phyloP scores from a whole-genome alignment of 2,329 filamentous ascomycete species.

The Fusarium mundagurra region DNA sequence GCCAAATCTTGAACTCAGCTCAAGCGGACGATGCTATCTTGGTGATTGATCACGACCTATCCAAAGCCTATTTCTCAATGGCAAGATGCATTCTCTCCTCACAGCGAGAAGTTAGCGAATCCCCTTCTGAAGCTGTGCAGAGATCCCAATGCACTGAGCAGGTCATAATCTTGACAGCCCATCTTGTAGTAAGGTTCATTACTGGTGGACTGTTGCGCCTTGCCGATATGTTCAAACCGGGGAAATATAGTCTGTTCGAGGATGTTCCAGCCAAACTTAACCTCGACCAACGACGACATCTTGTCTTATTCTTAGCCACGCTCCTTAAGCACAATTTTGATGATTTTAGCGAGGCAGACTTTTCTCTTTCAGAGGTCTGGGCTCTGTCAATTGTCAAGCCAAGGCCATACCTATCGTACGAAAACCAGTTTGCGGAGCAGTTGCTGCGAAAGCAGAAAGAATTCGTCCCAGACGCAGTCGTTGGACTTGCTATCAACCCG shows the following conservation, averaged over 20 bases:
- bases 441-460: conserved; percentile 54
- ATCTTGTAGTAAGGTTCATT: conserved; percentile 57
- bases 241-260: conserved; percentile 62
- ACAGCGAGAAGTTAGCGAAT: conserved; percentile 15
- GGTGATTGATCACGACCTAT: conserved; percentile 60
- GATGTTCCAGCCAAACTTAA: conserved; percentile 51
- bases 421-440: conserved; percentile 60
- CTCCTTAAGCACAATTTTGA: conserved; percentile 59
- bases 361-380: conserved; percentile 63
- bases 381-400: conserved; percentile 63
- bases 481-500: conserved; percentile 51
- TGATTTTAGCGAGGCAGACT: conserved; percentile 57
- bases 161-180: conserved; percentile 56
- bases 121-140: conserved; percentile 28
- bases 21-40: conserved; percentile 58
- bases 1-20: conserved; percentile 51
- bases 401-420: conserved; percentile 55
- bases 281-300: conserved; percentile 55
- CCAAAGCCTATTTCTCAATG: conserved; percentile 59
- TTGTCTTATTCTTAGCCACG: conserved; percentile 62
- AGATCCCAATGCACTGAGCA: conserved; percentile 54
- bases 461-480: conserved; percentile 54
- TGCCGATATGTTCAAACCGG: conserved; percentile 56
- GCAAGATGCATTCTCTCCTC: conserved; percentile 51
- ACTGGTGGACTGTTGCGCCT: conserved; percentile 56